Evolutionary conservation across 371 early-diverging fungal species (phyloP), one percentile per base, ranked within the genome.

Genomic region (Mortierella sp.): DNA sequence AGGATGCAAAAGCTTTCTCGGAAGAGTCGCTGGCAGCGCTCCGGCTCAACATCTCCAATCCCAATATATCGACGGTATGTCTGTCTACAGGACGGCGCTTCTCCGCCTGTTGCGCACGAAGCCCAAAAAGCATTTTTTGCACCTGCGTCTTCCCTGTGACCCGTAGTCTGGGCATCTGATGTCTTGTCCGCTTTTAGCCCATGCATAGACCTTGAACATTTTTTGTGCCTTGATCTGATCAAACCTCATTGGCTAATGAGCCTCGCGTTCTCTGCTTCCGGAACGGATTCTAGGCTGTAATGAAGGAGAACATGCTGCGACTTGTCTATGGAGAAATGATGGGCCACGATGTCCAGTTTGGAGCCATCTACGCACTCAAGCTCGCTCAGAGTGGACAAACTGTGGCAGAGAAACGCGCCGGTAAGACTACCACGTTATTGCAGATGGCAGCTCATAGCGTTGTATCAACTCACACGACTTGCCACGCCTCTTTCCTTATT

Each of bases 341-440:
- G 76, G 76, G 76, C 6, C 54, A 63, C 28, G 69, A 68, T 37
- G 76, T 76, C 37, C 76, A 76, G 49, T 76, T 76, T 45, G 76
- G 76, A 7, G 65, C 62, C 57, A 76, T 76, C 19, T 76, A 76
- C 47, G 76, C 76, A 6, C 53, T 76, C 19, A 68, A 76, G 34
- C 69, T 76, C 9, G 76, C 76, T 1, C 76, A 76, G 52, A 76
- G 76, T 43, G 76, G 76, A 25, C 76, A 76, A n/a, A 76, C 68
- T 9, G 65, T 76, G 0, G 64, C 62, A 19, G 76, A 76, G 51
- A 76, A 76, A 57, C 64, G 69, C 13, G 76, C 76, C 24, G 76
- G 76, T 76, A 59, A 14, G 57, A 10, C 10, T 34, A 10, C 34
- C 34, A 10, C 34, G 10, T 34, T 10, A 7, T 34, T 4, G 10